Percentiles rank a stretch among this genome's conserved stretches.
Evolutionary conservation across 2,329 filamentous ascomycete species (phyloP).

Genomic region (Curvularia lunata): DNA sequence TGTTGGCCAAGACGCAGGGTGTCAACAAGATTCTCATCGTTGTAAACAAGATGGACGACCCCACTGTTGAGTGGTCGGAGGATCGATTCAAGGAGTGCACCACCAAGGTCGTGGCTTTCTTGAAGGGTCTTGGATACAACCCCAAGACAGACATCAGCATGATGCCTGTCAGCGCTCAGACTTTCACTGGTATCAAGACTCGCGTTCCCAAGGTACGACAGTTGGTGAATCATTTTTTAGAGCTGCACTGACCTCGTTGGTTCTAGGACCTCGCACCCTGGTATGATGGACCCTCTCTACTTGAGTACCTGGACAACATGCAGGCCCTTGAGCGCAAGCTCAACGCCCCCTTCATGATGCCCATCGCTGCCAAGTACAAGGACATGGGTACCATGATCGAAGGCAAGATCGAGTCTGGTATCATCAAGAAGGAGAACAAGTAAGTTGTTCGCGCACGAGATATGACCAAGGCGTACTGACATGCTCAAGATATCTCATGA

Average conservation of each 20-base stretch:
- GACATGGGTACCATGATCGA: conserved; percentile 98
- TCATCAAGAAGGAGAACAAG: conserved; percentile 20
- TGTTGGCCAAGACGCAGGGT: conserved; percentile 97
- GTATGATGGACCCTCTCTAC: conserved; percentile 87
- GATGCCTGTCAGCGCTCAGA: conserved; percentile 95
- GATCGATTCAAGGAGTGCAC: conserved; percentile 93
- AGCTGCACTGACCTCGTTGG: not conserved
- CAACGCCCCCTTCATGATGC: conserved; percentile 99
- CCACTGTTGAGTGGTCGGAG: conserved; percentile 94
- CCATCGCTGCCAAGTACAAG: conserved; percentile 91
- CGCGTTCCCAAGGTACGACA: conserved; percentile 65
- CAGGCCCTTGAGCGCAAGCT: conserved; percentile 91
- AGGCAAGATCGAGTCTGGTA: conserved; percentile 88
- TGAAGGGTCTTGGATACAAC: conserved; percentile 94
- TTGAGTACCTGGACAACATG: conserved; percentile 96
- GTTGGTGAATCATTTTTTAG: not conserved
- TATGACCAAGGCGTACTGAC: not conserved
- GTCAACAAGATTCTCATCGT: conserved; percentile 95
- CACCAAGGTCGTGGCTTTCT: conserved; percentile 82
- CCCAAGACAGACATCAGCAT: conserved; percentile 91
- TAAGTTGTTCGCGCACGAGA: not conserved
- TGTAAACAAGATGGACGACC: conserved; percentile 97
- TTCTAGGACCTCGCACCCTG: conserved; percentile 70
- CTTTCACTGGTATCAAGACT: conserved; percentile 84
- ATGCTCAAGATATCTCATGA: conserved; percentile 84